Evolutionary conservation across 2,329 filamentous ascomycete species (phyloP), one percentile per base, ranked within the genome.

Genomic region (Teratosphaeriaceae sp.): DNA sequence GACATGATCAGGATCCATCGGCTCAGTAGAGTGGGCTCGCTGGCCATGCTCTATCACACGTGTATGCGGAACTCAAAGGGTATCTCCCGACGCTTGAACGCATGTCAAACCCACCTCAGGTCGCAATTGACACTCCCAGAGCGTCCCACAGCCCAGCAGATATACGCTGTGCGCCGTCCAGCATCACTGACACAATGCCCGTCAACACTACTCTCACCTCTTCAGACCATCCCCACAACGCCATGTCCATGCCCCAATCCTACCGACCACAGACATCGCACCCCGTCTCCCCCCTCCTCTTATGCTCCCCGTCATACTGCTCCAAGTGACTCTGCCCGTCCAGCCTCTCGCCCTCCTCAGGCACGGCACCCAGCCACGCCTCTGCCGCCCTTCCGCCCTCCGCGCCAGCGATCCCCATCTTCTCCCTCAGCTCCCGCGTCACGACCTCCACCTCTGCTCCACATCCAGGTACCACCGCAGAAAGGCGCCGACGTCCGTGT

Each of bases 401-500:
- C 31, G 51, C 56, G 33, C 56, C 27, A 4, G n/a, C n/a, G n/a
- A 55, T 54, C 40, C 60, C 63, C 38, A 67, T 55, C 67, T 80
- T 80, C 49, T 80, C 67, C 53, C 72, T 76, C 34, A 98, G 68
- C 64, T 92, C 82, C 57, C 79, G 70, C 1, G 89, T 96, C 43
- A 97, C 79, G 23, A 73, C 72, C 1, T 86, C 77, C 1, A 95
- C 78, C 59, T 96, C 82, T 94, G 78, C 57, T 95, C 82, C 1
- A 97, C 78, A 38, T 78, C 77, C 0, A 98, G 75, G 58, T 92
- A 98, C 7, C 80, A 70, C 6, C 79, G 72, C 45, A 98, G 67
- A 63, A 96, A 98, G 34, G 76, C 71, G 24, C 92, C 92, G 1
- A 98, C 76, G 20, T 97, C 88, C 0, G 83, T 97, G 62, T 98